Evolutionary conservation across 345 rosid species (phyloP).

Genomic region (Populus tremula): DNA sequence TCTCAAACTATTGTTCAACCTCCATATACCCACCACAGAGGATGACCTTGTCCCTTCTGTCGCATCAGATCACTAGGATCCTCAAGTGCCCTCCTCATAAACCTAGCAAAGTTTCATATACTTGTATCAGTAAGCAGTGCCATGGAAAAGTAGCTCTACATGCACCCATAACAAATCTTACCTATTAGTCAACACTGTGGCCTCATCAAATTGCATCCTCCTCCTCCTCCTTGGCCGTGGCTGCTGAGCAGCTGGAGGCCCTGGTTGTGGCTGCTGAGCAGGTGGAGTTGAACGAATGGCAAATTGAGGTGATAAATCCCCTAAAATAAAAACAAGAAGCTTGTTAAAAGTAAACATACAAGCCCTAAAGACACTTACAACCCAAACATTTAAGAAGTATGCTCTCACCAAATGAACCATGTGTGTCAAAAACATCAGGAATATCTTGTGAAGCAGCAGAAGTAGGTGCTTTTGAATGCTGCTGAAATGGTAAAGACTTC

Average conservation of each 20-base stretch:
- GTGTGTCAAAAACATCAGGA: constrained; percentile 18
- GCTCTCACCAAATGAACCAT: constrained; percentile 49
- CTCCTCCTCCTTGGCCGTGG: constrained; percentile 34
- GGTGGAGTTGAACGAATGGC: constrained; percentile 60
- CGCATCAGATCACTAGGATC: constrained; percentile 50
- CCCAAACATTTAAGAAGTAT: neutral
- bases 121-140: constrained; percentile 13
- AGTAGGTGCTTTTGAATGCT: constrained; percentile 42
- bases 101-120: constrained; percentile 35
- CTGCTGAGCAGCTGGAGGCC: neutral
- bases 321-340: constrained; percentile 32
- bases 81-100: constrained; percentile 52
- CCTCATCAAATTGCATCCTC: constrained; percentile 53
- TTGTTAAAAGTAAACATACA: neutral
- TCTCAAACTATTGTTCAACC: constrained; percentile 39
- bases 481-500: constrained; percentile 39
- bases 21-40: constrained; percentile 58
- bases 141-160: constrained; percentile 2
- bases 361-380: neutral
- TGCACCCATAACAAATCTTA: constrained; percentile 22
- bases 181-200: constrained; percentile 61
- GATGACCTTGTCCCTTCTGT: constrained; percentile 45
- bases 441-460: constrained; percentile 41
- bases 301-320: constrained; percentile 50
- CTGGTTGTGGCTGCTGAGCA: constrained; percentile 35